phyloP scores from a whole-genome alignment of 192 early-diverging fungal species.

The Gaertneriomyces sp. region DNA sequence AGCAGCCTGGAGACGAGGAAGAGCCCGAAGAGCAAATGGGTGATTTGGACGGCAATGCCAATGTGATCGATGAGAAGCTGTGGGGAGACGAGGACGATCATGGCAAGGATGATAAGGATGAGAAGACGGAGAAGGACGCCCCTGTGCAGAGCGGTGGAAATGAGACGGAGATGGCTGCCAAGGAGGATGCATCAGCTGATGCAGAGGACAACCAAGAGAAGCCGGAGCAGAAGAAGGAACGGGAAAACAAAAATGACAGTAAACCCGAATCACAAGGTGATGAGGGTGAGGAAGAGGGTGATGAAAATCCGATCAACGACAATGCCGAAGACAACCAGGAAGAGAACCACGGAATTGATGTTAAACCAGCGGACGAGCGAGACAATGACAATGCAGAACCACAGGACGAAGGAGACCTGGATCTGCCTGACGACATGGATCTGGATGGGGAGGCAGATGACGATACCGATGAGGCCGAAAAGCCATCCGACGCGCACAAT shows the following conservation, averaged over 20 bases:
- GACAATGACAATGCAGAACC: slow-evolving; percentile 45
- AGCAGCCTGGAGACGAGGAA: slow-evolving; percentile 73
- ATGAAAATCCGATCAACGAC: slow-evolving; percentile 41
- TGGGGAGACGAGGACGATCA: slow-evolving; percentile 79
- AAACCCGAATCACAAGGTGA: slow-evolving; percentile 44
- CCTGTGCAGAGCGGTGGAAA: slow-evolving; percentile 44
- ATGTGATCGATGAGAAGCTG: slow-evolving; percentile 94
- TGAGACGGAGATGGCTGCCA: slow-evolving; percentile 56
- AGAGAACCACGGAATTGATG: slow-evolving; percentile 46
- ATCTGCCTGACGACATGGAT: slow-evolving; percentile 75
- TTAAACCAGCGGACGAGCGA: slow-evolving; percentile 42
- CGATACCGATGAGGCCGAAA: slow-evolving; percentile 26
- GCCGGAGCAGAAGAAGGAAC: slow-evolving; percentile 37
- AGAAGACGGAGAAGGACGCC: slow-evolving; percentile 66
- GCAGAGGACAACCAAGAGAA: slow-evolving; percentile 44
- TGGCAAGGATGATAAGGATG: slow-evolving; percentile 64
- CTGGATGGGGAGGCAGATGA: slow-evolving; percentile 62
- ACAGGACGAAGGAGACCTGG: slow-evolving; percentile 69
- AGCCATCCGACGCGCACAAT: slow-evolving; percentile 34
- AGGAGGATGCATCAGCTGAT: slow-evolving; percentile 47
- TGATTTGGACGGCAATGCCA: slow-evolving; percentile 80
- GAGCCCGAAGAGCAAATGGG: slow-evolving; percentile 85
- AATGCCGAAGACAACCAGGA: slow-evolving; percentile 48
- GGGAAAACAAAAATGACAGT: slow-evolving; percentile 40
- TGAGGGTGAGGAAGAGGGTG: slow-evolving; percentile 42